Evolutionary conservation across 495 filamentous ascomycete genomes (phyloP).

Genomic region (Pyronema domesticum): DNA sequence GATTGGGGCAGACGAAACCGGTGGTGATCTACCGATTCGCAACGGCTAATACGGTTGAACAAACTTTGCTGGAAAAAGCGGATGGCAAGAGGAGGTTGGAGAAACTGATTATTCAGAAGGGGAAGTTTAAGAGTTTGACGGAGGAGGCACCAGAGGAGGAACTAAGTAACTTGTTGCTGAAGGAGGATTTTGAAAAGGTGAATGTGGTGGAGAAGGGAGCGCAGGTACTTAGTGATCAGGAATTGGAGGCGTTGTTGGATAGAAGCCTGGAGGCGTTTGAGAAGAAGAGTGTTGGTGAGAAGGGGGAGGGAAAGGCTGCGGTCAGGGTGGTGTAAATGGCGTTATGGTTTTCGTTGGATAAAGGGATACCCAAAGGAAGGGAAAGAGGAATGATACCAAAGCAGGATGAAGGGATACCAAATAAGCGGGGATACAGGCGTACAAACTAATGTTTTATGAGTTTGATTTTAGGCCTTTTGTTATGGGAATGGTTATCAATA

Average conservation of each 20-base stretch:
- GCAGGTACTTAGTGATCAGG: conserved; percentile 53
- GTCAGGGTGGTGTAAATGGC: conserved; percentile 57
- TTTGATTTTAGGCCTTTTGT: too few species aligned
- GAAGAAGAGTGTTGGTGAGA: conserved; percentile 42
- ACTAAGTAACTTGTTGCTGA: conserved; percentile 40
- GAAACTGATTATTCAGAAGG: conserved; percentile 90
- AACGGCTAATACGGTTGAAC: conserved; percentile 82
- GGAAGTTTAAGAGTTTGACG: conserved; percentile 46
- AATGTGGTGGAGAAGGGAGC: conserved; percentile 38
- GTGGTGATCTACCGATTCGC: conserved; percentile 93
- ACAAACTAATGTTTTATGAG: too few species aligned
- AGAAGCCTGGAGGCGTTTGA: conserved; percentile 71
- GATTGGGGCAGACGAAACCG: conserved; percentile 80
- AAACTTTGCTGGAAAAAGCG: conserved; percentile 69
- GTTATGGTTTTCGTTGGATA: conserved; percentile 25
- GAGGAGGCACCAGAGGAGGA: conserved; percentile 33
- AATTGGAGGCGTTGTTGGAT: conserved; percentile 66
- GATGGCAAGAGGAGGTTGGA: conserved; percentile 89
- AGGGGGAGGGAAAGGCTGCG: conserved; percentile 43
- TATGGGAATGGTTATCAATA: too few species aligned
- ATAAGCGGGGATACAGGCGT: too few species aligned
- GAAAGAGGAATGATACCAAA: too few species aligned
- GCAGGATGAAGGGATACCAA: too few species aligned
- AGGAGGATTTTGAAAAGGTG: conserved; percentile 41
- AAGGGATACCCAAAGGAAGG: conserved; percentile 1